Percentiles rank a stretch among this genome's conserved stretches.
Evolutionary conservation across 306 rosid genomes (phyloP).

Genomic region (Medicago lupulina): DNA sequence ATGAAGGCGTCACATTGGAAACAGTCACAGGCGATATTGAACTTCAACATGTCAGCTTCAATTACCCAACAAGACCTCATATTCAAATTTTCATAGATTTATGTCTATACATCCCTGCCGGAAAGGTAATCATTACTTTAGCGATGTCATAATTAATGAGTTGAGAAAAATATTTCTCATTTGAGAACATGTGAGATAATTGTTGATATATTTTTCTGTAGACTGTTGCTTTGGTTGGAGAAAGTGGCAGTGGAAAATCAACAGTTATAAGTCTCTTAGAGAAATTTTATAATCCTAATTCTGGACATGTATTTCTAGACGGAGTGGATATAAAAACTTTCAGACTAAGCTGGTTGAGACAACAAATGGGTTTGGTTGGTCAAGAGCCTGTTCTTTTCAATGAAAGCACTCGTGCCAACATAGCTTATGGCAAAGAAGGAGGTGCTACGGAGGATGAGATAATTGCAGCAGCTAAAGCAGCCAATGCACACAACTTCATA

Average conservation of each 20-base stretch:
- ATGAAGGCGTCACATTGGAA: slow-evolving; percentile 55
- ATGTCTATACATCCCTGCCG: slow-evolving; percentile 66
- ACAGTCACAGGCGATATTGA: slow-evolving; percentile 62
- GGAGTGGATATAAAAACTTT: slow-evolving; percentile 59
- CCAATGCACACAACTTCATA: slow-evolving; percentile 79
- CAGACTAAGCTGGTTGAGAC: slow-evolving; percentile 80
- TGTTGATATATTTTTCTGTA: slow-evolving; percentile 35
- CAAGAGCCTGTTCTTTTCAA: slow-evolving; percentile 94
- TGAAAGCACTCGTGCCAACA: slow-evolving; percentile 74
- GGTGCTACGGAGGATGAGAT: slow-evolving; percentile 72
- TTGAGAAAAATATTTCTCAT: background rate
- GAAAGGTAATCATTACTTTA: slow-evolving; percentile 63
- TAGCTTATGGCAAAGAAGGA: slow-evolving; percentile 74
- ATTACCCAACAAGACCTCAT: slow-evolving; percentile 76
- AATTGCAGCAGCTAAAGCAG: slow-evolving; percentile 67
- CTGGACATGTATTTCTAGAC: slow-evolving; percentile 66
- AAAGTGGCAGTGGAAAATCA: slow-evolving; percentile 94
- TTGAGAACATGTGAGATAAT: slow-evolving; percentile 2
- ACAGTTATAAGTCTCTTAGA: slow-evolving; percentile 77
- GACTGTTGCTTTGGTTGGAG: slow-evolving; percentile 95
- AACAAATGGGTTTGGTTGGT: slow-evolving; percentile 87
- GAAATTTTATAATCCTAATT: slow-evolving; percentile 76
- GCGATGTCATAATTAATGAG: background rate
- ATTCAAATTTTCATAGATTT: slow-evolving; percentile 72
- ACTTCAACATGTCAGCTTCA: slow-evolving; percentile 66